Evolutionary conservation across 1,139 yeast species (phyloP).

Genomic region (Blastobotrys persicus): DNA sequence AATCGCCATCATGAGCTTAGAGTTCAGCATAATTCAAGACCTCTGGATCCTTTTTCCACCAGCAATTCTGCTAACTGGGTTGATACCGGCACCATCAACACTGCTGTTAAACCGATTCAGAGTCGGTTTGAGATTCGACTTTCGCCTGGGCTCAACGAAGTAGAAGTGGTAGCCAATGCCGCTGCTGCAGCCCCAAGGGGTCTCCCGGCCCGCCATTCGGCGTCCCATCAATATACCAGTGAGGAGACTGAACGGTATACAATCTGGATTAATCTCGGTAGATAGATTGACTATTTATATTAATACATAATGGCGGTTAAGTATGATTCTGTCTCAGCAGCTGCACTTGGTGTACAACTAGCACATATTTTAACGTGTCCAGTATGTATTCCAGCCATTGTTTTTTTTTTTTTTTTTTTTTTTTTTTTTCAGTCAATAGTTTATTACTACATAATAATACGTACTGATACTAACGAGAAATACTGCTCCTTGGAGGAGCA

Average conservation of each 20-base stretch:
- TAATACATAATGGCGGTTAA: no score
- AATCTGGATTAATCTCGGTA: conserved; percentile 13
- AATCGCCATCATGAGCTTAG: conserved; percentile 27
- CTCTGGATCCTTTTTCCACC: conserved; percentile 27
- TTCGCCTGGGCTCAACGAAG: conserved; percentile 31
- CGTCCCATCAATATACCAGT: conserved; percentile 5
- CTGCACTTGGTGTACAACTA: no score
- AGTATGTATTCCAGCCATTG: neutral
- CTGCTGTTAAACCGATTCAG: conserved; percentile 29
- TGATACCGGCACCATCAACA: conserved; percentile 25
- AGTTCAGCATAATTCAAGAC: conserved; percentile 29
- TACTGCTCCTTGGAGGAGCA: no score
- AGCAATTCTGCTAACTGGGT: conserved; percentile 31
- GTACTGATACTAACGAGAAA: no score
- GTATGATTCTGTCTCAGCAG: no score
- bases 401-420: no score
- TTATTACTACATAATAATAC: no score
- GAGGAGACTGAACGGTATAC: conserved; percentile 10
- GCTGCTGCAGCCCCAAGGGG: conserved; percentile 10
- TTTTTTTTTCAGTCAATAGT: no score
- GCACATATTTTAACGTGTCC: no score
- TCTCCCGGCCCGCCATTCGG: conserved; percentile 10
- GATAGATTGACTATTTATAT: conserved; percentile 6
- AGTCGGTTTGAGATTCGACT: conserved; percentile 30
- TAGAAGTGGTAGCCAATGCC: conserved; percentile 25